Percentiles rank a stretch among this genome's conserved stretches.
Evolutionary conservation across 1,284 basidiomycete species (phyloP).

Genomic region (Wallemia hederae): DNA sequence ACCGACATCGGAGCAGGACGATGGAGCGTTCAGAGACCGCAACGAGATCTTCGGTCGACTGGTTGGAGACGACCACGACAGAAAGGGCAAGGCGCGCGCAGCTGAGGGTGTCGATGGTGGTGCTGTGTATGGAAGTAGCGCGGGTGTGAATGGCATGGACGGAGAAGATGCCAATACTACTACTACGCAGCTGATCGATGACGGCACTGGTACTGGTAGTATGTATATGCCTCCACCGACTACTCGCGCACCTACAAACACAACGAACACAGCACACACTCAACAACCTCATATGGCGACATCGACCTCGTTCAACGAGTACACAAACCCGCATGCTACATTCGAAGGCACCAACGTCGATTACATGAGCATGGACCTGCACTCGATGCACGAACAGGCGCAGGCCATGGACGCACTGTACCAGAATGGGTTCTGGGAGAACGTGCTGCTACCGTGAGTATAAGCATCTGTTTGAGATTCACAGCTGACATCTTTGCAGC

Average conservation of each 20-base stretch:
- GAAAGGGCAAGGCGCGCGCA: background rate
- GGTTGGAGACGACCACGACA: background rate
- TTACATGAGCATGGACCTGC: background rate
- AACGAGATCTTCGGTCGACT: background rate
- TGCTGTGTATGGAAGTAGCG: too few relatives aligned
- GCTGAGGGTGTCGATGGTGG: background rate
- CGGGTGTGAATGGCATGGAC: too few relatives aligned
- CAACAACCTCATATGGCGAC: background rate
- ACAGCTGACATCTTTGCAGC: background rate
- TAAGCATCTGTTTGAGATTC: background rate
- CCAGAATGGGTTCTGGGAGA: conserved; percentile 1
- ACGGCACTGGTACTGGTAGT: too few relatives aligned
- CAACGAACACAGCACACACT: background rate
- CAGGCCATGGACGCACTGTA: background rate
- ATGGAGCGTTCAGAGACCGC: background rate
- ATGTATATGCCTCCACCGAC: background rate
- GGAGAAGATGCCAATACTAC: background rate
- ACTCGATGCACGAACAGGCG: background rate
- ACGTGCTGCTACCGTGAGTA: background rate
- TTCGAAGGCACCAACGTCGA: background rate
- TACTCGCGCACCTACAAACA: background rate
- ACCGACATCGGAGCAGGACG: background rate
- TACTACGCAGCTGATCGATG: background rate
- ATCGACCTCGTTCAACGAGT: background rate
- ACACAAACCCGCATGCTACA: background rate